A percentile compares a stretch with the other conserved stretches of the same genome.
Evolutionary conservation across 768 basidiomycete genomes (phyloP).

Genomic region (Neoboletus magnificus): DNA sequence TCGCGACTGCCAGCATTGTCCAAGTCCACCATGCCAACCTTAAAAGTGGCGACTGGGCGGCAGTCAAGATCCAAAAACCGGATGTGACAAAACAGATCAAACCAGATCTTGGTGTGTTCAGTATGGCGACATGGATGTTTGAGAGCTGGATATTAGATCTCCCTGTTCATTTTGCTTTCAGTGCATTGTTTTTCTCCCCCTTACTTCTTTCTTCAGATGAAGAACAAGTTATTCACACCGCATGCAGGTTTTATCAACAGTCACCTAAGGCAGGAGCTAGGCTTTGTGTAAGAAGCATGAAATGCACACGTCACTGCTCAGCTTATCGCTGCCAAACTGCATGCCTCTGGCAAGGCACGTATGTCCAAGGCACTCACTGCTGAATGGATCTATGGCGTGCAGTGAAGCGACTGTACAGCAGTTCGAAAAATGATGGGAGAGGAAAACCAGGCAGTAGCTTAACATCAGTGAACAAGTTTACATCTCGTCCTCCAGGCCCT

Average conservation of each 20-base stretch:
- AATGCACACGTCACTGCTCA: slow-evolving; percentile 71
- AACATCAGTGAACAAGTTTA: no score
- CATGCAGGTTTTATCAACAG: slow-evolving; percentile 71
- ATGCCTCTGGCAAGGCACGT: slow-evolving; percentile 65
- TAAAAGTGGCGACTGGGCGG: slow-evolving; percentile 62
- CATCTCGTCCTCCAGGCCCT: slow-evolving; percentile 35
- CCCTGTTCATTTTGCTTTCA: slow-evolving; percentile 77
- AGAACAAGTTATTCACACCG: not conserved
- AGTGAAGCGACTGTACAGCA: slow-evolving; percentile 60
- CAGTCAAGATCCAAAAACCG: slow-evolving; percentile 93
- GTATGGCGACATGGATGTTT: slow-evolving; percentile 76
- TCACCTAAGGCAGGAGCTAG: slow-evolving; percentile 79
- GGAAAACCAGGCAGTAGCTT: slow-evolving; percentile 20
- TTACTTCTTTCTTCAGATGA: not conserved
- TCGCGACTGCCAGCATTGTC: slow-evolving; percentile 88
- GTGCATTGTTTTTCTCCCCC: slow-evolving; percentile 36
- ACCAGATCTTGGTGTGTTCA: slow-evolving; percentile 72
- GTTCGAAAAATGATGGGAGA: slow-evolving; percentile 61
- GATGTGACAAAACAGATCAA: slow-evolving; percentile 83
- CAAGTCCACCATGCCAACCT: slow-evolving; percentile 85
- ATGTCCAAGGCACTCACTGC: slow-evolving; percentile 82
- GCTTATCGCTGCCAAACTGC: slow-evolving; percentile 67
- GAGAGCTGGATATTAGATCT: slow-evolving; percentile 81
- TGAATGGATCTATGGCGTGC: slow-evolving; percentile 81
- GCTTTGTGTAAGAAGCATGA: slow-evolving; percentile 74